Evolutionary conservation across 208 protist species (phyloP).

Genomic region (Leishmania major): DNA sequence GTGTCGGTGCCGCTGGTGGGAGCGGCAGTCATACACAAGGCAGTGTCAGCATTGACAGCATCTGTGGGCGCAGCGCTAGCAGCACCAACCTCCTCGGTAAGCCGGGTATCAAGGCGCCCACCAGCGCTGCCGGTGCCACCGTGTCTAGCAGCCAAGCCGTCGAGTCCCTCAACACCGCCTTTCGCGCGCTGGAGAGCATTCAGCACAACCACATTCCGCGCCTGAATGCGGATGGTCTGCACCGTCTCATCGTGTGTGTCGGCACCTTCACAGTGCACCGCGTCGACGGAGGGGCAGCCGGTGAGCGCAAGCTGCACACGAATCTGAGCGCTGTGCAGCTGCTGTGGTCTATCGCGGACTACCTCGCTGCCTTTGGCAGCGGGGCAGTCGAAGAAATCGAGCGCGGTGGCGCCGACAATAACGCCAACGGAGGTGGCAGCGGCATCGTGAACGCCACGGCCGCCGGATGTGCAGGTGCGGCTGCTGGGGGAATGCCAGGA

Average conservation of each 20-base stretch:
- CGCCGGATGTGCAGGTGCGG: background rate
- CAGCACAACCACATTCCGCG: slow-evolving; percentile 77
- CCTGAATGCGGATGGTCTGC: slow-evolving; percentile 51
- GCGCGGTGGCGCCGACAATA: background rate
- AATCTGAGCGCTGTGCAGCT: slow-evolving; percentile 89
- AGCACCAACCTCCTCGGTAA: background rate
- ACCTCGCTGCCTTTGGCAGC: slow-evolving; percentile 42
- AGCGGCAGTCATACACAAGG: background rate
- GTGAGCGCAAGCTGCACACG: slow-evolving; percentile 60
- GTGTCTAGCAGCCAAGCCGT: slow-evolving; percentile 20
- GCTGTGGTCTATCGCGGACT: slow-evolving; percentile 86
- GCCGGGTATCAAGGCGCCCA: background rate
- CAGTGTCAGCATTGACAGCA: background rate
- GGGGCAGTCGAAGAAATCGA: background rate
- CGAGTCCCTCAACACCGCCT: slow-evolving; percentile 52
- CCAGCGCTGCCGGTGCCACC: background rate
- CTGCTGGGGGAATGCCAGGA: background rate
- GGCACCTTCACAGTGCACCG: slow-evolving; percentile 60
- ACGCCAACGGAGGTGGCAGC: background rate
- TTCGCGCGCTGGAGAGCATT: slow-evolving; percentile 70
- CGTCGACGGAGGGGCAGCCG: slow-evolving; percentile 23
- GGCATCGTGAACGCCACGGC: background rate
- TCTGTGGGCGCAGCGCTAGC: background rate
- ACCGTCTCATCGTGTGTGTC: slow-evolving; percentile 55
- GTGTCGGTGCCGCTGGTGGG: background rate